Conservation (phyloP, 2,329 filamentous ascomycete genomes). For the Tolypocladium amazonense region DNA sequence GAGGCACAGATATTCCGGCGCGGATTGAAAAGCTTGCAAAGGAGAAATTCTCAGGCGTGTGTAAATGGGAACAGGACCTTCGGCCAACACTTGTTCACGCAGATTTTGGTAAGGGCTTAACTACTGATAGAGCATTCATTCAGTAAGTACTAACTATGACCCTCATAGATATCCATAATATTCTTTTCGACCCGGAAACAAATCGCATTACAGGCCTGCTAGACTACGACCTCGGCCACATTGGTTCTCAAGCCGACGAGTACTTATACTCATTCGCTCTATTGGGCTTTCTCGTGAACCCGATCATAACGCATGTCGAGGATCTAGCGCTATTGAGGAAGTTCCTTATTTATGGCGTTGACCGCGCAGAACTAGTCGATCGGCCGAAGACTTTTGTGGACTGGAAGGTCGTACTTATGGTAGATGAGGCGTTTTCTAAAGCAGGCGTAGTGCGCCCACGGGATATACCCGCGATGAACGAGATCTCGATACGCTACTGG, state of each 20-base stretch:
- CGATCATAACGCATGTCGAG: neutral
- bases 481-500: neutral
- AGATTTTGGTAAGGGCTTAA: neutral
- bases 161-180: neutral
- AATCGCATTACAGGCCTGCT: neutral
- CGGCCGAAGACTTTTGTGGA: neutral
- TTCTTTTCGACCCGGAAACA: neutral
- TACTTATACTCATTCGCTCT: neutral
- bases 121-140: neutral
- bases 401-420: neutral
- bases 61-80: neutral
- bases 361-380: neutral
- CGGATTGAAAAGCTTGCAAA: neutral
- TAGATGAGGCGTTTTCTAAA: neutral
- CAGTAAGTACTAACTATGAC: neutral
- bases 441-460: neutral
- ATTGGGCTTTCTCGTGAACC: neutral
- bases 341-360: neutral
- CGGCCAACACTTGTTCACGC: neutral
- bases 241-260: neutral
- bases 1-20: neutral
- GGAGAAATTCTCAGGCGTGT: neutral
- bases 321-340: neutral
- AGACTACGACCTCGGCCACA: conserved; percentile 1
- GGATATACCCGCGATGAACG: neutral